phyloP scores from a whole-genome alignment of 2,329 filamentous ascomycete genomes.

The Neocatenulostroma microsporum region DNA sequence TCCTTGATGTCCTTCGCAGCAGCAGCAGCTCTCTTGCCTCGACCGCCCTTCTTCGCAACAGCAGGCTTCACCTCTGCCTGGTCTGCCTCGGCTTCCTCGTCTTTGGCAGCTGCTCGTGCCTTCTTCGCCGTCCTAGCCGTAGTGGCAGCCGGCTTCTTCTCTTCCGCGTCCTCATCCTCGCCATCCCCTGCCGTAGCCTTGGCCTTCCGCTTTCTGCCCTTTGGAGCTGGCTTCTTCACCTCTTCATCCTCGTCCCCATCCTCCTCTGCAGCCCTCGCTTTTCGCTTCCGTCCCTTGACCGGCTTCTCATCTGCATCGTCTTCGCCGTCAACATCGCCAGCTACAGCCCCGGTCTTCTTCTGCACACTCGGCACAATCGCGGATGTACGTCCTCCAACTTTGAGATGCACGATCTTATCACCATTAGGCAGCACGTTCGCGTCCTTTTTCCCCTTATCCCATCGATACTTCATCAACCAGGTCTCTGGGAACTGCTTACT shows the following conservation, averaged over 20 bases:
- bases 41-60: slow-evolving; percentile 6
- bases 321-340: slow-evolving; percentile 37
- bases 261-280: slow-evolving; percentile 19
- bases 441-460: slow-evolving; percentile 80
- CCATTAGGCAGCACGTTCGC: slow-evolving; percentile 67
- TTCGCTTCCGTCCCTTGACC: slow-evolving; percentile 30
- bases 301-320: slow-evolving; percentile 18
- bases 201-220: slow-evolving; percentile 15
- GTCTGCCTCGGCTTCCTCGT: neutral
- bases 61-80: too few species aligned
- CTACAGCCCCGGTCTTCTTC: slow-evolving; percentile 64
- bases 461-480: slow-evolving; percentile 55
- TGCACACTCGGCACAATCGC: slow-evolving; percentile 79
- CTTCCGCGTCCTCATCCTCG: slow-evolving; percentile 14
- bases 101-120: slow-evolving; percentile 3
- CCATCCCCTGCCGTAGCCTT: slow-evolving; percentile 13
- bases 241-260: slow-evolving; percentile 20
- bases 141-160: slow-evolving; percentile 3
- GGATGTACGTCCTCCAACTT: slow-evolving; percentile 83
- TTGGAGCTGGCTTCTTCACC: slow-evolving; percentile 19
- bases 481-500: slow-evolving; percentile 75
- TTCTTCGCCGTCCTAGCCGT: slow-evolving; percentile 5
- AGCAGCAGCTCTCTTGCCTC: slow-evolving; percentile 5
- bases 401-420: slow-evolving; percentile 75
- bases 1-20: slow-evolving; percentile 7